phyloP scores from a whole-genome alignment of 768 basidiomycete species.

The Termitomyces sp. region DNA sequence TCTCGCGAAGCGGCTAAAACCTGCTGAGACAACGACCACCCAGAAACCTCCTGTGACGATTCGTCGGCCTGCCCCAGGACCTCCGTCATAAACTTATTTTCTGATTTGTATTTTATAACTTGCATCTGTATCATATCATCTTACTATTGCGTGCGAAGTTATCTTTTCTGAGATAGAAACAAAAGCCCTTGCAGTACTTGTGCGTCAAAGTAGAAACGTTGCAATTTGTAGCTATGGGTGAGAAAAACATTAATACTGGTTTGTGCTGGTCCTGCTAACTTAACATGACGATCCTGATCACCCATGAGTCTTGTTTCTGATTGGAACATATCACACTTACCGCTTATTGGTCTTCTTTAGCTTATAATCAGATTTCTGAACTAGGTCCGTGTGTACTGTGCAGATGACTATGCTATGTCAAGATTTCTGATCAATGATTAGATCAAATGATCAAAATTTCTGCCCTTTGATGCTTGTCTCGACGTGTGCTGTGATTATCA shows the following conservation, averaged over 20 bases:
- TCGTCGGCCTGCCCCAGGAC: slow-evolving; percentile 14
- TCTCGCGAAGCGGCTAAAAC: slow-evolving; percentile 63
- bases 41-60: slow-evolving; percentile 16
- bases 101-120: slow-evolving; percentile 10
- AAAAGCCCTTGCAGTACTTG: neutral
- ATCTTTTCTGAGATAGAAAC: neutral
- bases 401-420: no score
- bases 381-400: no score
- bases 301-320: neutral
- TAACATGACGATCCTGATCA: neutral
- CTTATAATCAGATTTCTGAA: no score
- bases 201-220: neutral
- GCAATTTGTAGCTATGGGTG: neutral
- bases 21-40: slow-evolving; percentile 31
- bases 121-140: neutral
- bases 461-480: neutral
- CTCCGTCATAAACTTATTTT: slow-evolving; percentile 5
- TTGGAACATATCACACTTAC: neutral
- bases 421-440: neutral
- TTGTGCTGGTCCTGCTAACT: no score
- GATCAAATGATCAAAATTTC: slow-evolving; percentile 5
- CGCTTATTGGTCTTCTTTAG: no score
- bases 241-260: neutral
- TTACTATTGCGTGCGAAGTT: neutral
- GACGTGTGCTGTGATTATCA: neutral